Conservation (phyloP, 1,284 basidiomycete species). For the Meira nashicola region DNA sequence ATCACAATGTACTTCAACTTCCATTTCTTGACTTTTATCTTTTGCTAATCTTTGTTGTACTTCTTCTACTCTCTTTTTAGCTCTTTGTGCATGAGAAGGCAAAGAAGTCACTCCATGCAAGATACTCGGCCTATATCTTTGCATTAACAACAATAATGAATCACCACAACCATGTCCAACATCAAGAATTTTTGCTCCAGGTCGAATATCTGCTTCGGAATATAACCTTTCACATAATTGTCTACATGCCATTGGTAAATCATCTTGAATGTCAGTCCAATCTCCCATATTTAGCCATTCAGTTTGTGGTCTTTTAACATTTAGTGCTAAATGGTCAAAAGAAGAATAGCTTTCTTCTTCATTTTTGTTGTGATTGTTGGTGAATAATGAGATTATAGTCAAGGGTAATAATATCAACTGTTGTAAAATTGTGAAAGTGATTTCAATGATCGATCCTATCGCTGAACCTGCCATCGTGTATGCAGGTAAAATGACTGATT, state of each 20-base stretch:
- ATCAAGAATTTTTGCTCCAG: slow-evolving; percentile 32
- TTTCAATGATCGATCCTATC: too few species aligned
- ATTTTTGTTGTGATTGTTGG: background rate
- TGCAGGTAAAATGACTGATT: too few species aligned
- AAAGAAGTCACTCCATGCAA: slow-evolving; percentile 47
- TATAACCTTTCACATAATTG: slow-evolving; percentile 34
- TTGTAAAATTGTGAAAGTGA: too few species aligned
- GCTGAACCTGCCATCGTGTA: too few species aligned
- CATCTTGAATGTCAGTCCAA: slow-evolving; percentile 13
- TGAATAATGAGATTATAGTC: too few species aligned
- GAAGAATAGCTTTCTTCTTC: slow-evolving; percentile 10
- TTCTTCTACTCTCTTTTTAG: slow-evolving; percentile 15
- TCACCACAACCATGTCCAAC: slow-evolving; percentile 48
- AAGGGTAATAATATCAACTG: too few species aligned
- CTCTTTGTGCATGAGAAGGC: slow-evolving; percentile 26
- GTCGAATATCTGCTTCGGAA: slow-evolving; percentile 20
- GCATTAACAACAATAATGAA: slow-evolving; percentile 35
- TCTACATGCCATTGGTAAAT: slow-evolving; percentile 27
- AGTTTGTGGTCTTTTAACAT: slow-evolving; percentile 9
- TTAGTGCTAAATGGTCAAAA: slow-evolving; percentile 15
- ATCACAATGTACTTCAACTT: slow-evolving; percentile 26
- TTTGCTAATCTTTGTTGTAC: background rate
- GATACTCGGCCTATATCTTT: slow-evolving; percentile 17
- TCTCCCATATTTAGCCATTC: slow-evolving; percentile 25
- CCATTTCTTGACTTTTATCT: slow-evolving; percentile 1